phyloP scores from a whole-genome alignment of 176 grass and related monocot genomes.

The Themeda triandra region DNA sequence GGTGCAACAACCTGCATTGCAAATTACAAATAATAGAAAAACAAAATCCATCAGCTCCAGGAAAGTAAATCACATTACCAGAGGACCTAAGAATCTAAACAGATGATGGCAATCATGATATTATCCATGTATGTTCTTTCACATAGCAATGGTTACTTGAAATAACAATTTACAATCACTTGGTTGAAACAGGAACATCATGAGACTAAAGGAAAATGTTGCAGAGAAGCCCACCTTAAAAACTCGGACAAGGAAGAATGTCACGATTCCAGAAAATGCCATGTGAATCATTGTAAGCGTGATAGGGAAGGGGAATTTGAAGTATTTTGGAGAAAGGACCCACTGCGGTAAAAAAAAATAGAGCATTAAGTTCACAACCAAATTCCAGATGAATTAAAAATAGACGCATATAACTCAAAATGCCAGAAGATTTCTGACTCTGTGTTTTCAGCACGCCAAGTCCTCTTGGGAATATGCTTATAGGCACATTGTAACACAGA shows the following conservation, averaged over 20 bases:
- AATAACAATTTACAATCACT: background rate
- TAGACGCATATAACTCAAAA: background rate
- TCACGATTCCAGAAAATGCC: constrained; percentile 84
- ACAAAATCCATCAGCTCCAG: constrained; percentile 20
- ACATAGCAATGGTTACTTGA: background rate
- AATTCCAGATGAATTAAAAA: background rate
- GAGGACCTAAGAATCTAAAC: background rate
- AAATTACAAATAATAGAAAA: constrained; percentile 35
- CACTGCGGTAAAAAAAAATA: constrained; percentile 56
- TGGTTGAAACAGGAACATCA: background rate
- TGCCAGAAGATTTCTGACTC: background rate
- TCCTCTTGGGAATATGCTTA: background rate
- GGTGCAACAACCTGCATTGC: constrained; percentile 86
- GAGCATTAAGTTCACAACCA: background rate
- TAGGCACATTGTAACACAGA: background rate
- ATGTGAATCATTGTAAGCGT: constrained; percentile 99
- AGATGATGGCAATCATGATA: background rate
- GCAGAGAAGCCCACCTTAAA: constrained; percentile 73
- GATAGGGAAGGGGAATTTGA: constrained; percentile 96
- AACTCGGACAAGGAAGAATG: constrained; percentile 88
- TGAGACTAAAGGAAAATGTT: constrained; percentile 16
- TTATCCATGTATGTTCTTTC: background rate
- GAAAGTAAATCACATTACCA: constrained; percentile 4
- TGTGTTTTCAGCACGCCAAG: background rate
- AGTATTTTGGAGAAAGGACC: constrained; percentile 96